Evolutionary conservation across 164 flowering plant genomes (phyloP), one percentile per base, ranked within the genome.

Genomic region (Warburgia ugandensis): DNA sequence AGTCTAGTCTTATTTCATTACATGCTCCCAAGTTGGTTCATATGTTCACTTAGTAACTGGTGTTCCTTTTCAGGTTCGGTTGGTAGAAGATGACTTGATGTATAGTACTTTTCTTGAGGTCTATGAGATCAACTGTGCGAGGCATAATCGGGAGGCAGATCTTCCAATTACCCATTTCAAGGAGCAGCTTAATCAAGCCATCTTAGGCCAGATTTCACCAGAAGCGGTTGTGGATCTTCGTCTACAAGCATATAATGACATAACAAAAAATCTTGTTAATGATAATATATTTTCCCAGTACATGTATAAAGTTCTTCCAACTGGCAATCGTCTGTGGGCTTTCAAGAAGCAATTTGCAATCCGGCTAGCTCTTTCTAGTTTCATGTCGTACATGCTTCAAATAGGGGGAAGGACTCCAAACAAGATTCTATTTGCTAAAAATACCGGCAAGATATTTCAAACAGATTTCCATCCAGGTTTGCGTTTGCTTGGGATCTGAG

Each of bases 51-150:
- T n/a, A n/a, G n/a, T n/a, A n/a, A n/a, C n/a, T n/a, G n/a, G n/a
- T n/a, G n/a, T n/a, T n/a, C n/a, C n/a, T n/a, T n/a, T n/a, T 45
- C 68, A 94, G 99, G 99, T 94, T 2, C 86, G 99, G 40, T 80
- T 89, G 97, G 99, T 94, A 29, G 99, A 94, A 75, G 99, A 94
- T 68, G 99, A 94, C 68, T 56, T 94, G 53, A 89, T 84, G 95
- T 89, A 89, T 62, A 81, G 83, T 72, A 86, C 96, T 41, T 86
- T 94, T 66, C 97, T 94, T 48, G 99, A 94, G 80, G 96, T 94
- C 42, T 94, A 94, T 68, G 97, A 89, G 75, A 88, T 83, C 63
- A 81, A 94, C 57, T 94, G 99, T 77, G 86, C 95, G 20, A 75
- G 99, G 58, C 77, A 84, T 64, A 83, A 84, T 63, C 65, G 88